A percentile compares a stretch with the other conserved stretches of the same genome.
phyloP scores from a whole-genome alignment of 345 rosid species.

The Syzygium grande region DNA sequence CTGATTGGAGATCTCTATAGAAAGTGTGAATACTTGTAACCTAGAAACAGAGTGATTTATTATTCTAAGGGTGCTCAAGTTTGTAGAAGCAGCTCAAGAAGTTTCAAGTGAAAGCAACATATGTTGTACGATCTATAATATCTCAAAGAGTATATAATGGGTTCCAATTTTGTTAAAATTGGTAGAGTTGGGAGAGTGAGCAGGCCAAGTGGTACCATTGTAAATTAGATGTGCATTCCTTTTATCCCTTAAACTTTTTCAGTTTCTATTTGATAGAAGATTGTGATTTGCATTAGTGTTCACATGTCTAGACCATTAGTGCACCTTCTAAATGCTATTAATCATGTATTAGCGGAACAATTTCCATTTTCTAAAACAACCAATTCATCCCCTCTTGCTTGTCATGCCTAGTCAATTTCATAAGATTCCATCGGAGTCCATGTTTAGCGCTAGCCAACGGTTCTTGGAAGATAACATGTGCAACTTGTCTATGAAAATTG shows the following conservation, averaged over 20 bases:
- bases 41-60: neutral
- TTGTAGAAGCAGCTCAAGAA: neutral
- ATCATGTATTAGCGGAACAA: neutral
- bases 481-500: neutral
- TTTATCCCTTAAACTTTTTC: neutral
- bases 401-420: neutral
- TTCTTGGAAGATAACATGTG: neutral
- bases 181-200: neutral
- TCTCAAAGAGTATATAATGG: neutral
- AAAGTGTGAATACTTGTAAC: neutral
- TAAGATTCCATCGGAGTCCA: neutral
- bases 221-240: neutral
- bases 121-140: neutral
- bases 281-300: neutral
- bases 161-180: neutral
- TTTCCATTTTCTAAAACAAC: neutral
- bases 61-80: neutral
- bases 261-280: accelerated
- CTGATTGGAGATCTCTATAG: neutral
- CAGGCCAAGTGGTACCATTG: neutral
- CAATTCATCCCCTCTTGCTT: neutral
- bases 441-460: neutral
- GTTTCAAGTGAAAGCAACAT: neutral
- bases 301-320: neutral
- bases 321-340: neutral